Conservation (phyloP, 805 yeast species). For the Teunomyces gatunensis region DNA sequence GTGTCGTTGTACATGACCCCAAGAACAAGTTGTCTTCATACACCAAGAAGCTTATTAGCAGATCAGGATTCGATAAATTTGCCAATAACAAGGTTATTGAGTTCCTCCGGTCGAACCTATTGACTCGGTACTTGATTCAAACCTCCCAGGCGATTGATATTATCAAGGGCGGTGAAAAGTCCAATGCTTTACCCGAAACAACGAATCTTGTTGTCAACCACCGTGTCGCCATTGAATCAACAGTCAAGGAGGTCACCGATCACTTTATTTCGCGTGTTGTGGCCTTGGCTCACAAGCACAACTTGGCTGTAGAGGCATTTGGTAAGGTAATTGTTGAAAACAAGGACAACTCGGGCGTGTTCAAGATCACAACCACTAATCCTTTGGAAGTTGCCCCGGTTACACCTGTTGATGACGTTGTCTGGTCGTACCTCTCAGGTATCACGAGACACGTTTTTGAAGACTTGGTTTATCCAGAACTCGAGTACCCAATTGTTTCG, state of each 20-base stretch:
- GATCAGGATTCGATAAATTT: slow-evolving; percentile 34
- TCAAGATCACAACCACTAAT: slow-evolving; percentile 14
- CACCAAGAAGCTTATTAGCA: slow-evolving; percentile 29
- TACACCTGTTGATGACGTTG: slow-evolving; percentile 30
- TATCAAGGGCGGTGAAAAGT: slow-evolving; percentile 36
- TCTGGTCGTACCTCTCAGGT: slow-evolving; percentile 50
- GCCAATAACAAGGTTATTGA: slow-evolving; percentile 28
- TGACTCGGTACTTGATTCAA: slow-evolving; percentile 26
- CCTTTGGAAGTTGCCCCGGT: slow-evolving; percentile 45
- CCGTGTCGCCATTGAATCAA: slow-evolving; percentile 32
- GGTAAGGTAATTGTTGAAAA: slow-evolving; percentile 16
- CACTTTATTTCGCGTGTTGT: slow-evolving; percentile 21
- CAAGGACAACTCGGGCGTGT: slow-evolving; percentile 14
- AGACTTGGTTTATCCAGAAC: slow-evolving; percentile 43
- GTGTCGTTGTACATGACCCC: slow-evolving; percentile 53
- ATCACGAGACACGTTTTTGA: slow-evolving; percentile 61
- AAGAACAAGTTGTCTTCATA: slow-evolving; percentile 21
- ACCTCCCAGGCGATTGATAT: slow-evolving; percentile 37
- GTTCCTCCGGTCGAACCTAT: slow-evolving; percentile 14
- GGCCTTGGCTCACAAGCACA: slow-evolving; percentile 25
- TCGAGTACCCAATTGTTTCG: slow-evolving; percentile 27
- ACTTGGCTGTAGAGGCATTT: slow-evolving; percentile 23
- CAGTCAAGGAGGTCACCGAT: slow-evolving; percentile 18
- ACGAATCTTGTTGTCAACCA: slow-evolving; percentile 31
- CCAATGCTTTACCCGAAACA: slow-evolving; percentile 39